phyloP scores from a whole-genome alignment of 257 asterid genomes.

The Scutellaria barbata region DNA sequence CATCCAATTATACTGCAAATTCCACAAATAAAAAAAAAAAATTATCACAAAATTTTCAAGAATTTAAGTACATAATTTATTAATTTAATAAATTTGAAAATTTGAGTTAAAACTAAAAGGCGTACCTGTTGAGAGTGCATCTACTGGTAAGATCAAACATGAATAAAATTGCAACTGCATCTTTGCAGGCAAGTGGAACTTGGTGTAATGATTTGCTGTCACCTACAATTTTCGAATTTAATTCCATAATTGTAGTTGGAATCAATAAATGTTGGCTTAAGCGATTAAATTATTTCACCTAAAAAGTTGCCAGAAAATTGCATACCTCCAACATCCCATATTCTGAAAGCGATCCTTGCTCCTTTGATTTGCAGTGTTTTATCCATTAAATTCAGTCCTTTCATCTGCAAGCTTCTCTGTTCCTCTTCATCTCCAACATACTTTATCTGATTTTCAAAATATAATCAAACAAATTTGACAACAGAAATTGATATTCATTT shows the following conservation, averaged over 20 bases:
- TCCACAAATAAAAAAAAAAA: not conserved
- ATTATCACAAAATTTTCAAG: not conserved
- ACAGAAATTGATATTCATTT: not conserved
- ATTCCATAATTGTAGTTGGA: not conserved
- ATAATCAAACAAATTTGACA: not conserved
- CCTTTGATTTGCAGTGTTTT: constrained; percentile 67
- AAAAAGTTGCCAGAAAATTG: constrained; percentile 27
- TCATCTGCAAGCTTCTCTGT: constrained; percentile 67
- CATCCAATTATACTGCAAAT: constrained; percentile 73
- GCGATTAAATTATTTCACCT: constrained; percentile 25
- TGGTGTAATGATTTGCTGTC: constrained; percentile 69
- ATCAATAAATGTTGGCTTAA: not conserved
- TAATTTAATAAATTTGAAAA: too few relatives aligned
- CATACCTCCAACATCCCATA: constrained; percentile 96
- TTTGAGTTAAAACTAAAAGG: not conserved
- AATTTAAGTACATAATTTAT: too few relatives aligned
- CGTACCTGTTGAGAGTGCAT: constrained; percentile 66
- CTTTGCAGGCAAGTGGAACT: constrained; percentile 91
- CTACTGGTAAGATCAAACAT: constrained; percentile 95
- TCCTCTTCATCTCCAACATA: constrained; percentile 85
- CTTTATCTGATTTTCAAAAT: constrained; percentile 50
- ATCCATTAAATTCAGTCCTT: constrained; percentile 79
- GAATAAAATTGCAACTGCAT: constrained; percentile 81
- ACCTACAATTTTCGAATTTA: constrained; percentile 43
- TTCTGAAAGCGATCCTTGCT: constrained; percentile 76